Evolutionary conservation across 768 basidiomycete species (phyloP).

Genomic region (Leccinum arenicola): DNA sequence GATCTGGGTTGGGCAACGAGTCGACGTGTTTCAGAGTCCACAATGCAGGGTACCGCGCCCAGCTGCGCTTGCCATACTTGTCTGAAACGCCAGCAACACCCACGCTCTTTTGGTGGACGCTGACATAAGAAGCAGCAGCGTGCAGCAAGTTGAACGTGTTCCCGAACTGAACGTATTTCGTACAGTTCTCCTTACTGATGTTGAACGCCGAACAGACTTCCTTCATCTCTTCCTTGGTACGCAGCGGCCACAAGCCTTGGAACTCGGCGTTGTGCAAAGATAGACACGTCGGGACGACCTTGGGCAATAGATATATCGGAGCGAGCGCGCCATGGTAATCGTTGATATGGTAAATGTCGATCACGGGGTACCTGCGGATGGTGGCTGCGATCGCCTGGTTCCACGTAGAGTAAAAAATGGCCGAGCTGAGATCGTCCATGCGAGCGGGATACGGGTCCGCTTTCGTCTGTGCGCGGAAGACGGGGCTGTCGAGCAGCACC

Average conservation of each 20-base stretch:
- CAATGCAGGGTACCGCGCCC: constrained; percentile 94
- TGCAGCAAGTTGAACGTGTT: constrained; percentile 97
- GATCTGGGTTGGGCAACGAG: constrained; percentile 92
- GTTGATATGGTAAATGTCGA: constrained; percentile 94
- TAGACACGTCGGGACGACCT: constrained; percentile 84
- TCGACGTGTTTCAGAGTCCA: constrained; percentile 97
- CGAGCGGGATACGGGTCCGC: constrained; percentile 94
- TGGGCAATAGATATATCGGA: constrained; percentile 87
- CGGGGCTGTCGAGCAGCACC: constrained; percentile 90
- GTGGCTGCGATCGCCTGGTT: constrained; percentile 95
- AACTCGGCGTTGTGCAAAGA: constrained; percentile 97
- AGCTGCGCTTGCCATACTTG: constrained; percentile 95
- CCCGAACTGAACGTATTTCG: constrained; percentile 96
- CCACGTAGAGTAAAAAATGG: constrained; percentile 98
- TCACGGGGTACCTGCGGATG: constrained; percentile 78
- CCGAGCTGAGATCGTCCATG: constrained; percentile 95
- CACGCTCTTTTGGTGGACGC: constrained; percentile 86
- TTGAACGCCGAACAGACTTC: constrained; percentile 98
- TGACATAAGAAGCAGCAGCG: constrained; percentile 90
- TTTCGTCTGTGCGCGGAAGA: constrained; percentile 96
- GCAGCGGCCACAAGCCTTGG: constrained; percentile 94
- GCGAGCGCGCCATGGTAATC: constrained; percentile 94
- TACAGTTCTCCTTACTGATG: constrained; percentile 93
- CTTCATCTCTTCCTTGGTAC: constrained; percentile 98
- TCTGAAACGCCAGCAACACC: constrained; percentile 97